A percentile compares a stretch with the other conserved stretches of the same genome.
Conservation (phyloP, 129 eudicot genomes). For the Saposhnikovia divaricata region DNA sequence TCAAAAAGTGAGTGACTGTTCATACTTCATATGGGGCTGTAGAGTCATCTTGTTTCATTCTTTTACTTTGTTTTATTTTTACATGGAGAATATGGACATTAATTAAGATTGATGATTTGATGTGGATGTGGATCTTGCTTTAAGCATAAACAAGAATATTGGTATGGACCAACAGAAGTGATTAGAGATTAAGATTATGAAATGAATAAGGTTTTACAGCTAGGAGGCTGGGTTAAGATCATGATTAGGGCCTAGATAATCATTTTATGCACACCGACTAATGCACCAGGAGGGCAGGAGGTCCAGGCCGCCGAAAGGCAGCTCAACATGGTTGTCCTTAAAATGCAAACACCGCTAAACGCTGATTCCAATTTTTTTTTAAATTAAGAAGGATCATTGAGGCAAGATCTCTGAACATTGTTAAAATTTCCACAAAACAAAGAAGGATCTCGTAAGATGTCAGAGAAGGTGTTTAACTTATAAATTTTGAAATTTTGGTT, state of each 20-base stretch:
- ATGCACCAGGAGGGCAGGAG: too few species aligned
- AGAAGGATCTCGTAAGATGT: too few species aligned
- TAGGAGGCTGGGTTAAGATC: constrained; percentile 9
- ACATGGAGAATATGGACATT: not conserved
- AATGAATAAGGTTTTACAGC: constrained; percentile 18
- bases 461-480: too few species aligned
- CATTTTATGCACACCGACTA: not conserved
- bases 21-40: not conserved
- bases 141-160: constrained; percentile 24
- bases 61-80: constrained; percentile 10
- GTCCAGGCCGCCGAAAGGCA: too few species aligned
- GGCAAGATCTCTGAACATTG: too few species aligned
- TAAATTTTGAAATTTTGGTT: too few species aligned
- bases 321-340: too few species aligned
- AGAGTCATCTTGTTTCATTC: not conserved
- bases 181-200: not conserved
- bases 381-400: too few species aligned
- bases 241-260: constrained; percentile 6
- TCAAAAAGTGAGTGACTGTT: not conserved
- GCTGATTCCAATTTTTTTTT: too few species aligned
- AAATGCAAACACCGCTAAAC: too few species aligned
- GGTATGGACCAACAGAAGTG: not conserved
- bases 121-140: constrained; percentile 29
- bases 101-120: constrained; percentile 23
- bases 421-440: too few species aligned